phyloP scores from a whole-genome alignment of 2,329 filamentous ascomycete species.

The Shiraia sp. region DNA sequence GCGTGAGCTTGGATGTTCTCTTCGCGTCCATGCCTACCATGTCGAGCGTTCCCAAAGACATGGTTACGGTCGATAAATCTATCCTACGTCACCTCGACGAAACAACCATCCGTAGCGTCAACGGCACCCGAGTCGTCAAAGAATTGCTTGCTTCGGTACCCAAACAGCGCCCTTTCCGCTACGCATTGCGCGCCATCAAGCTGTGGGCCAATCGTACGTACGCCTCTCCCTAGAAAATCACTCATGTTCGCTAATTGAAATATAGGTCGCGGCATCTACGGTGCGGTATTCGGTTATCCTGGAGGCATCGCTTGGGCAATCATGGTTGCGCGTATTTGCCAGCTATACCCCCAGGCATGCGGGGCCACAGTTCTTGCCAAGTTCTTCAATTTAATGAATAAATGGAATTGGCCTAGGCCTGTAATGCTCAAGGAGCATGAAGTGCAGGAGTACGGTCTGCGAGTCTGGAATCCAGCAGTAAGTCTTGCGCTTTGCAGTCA shows the following conservation, averaged over 20 bases:
- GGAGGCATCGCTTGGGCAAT: constrained; percentile 98
- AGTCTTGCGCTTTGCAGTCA: constrained; percentile 15
- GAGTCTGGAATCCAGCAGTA: constrained; percentile 93
- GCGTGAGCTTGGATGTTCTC: constrained; percentile 94
- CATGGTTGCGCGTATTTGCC: constrained; percentile 92
- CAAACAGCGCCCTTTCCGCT: constrained; percentile 84
- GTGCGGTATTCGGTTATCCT: constrained; percentile 94
- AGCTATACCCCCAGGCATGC: constrained; percentile 91
- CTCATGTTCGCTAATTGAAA: constrained; percentile 10
- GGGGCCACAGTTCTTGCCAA: constrained; percentile 87
- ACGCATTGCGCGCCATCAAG: constrained; percentile 90
- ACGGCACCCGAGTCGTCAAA: constrained; percentile 91
- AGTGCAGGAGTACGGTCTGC: constrained; percentile 75
- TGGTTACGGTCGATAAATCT: constrained; percentile 80
- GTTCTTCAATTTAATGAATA: constrained; percentile 89
- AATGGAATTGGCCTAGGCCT: constrained; percentile 95
- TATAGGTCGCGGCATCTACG: constrained; percentile 80
- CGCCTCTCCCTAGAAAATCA: not conserved
- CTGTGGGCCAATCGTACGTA: constrained; percentile 80
- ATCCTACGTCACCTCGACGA: constrained; percentile 86
- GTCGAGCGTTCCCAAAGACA: constrained; percentile 55
- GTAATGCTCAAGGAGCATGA: constrained; percentile 88
- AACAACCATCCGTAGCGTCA: constrained; percentile 83
- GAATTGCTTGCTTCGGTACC: constrained; percentile 89
- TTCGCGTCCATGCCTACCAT: constrained; percentile 50